Evolutionary conservation across 2,329 filamentous ascomycete genomes (phyloP).

Genomic region (Colletotrichum australisinense): DNA sequence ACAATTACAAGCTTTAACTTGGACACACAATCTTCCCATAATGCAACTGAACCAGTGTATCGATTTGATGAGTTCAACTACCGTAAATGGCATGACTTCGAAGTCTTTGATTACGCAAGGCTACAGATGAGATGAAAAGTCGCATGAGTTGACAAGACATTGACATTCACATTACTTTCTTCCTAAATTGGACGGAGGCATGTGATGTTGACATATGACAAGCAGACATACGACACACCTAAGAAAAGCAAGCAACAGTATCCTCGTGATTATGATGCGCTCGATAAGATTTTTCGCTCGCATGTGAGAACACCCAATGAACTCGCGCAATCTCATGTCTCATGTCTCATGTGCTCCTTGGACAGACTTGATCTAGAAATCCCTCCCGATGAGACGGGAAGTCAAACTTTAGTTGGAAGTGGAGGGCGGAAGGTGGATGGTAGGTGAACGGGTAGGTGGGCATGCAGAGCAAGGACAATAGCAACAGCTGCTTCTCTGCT

Average conservation of each 20-base stretch:
- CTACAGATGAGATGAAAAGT: too few species aligned
- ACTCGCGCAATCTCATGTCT: too few species aligned
- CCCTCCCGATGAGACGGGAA: not conserved
- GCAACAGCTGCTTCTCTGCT: too few species aligned
- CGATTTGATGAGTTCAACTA: too few species aligned
- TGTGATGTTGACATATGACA: not conserved
- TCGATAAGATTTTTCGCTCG: not conserved
- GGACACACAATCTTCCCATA: not conserved
- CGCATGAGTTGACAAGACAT: too few species aligned
- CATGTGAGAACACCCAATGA: not conserved
- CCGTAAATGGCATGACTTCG: too few species aligned
- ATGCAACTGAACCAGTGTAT: too few species aligned
- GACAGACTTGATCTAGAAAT: not conserved
- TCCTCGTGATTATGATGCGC: too few species aligned
- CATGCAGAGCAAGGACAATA: not conserved
- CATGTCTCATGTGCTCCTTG: not conserved
- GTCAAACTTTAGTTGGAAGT: not conserved
- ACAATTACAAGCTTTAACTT: slow-evolving; percentile 20
- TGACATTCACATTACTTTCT: not conserved
- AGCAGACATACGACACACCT: too few species aligned
- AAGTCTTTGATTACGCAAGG: too few species aligned
- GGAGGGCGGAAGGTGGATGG: too few species aligned
- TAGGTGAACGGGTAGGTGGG: too few species aligned
- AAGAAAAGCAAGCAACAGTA: not conserved
- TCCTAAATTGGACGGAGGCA: not conserved